A percentile compares a stretch with the other conserved stretches of the same genome.
These are phyloP conservation scores for Harringtonia lauricola DNA, from an alignment of 2,329 filamentous ascomycete genomes.

Conservation along the genomic window DNA sequence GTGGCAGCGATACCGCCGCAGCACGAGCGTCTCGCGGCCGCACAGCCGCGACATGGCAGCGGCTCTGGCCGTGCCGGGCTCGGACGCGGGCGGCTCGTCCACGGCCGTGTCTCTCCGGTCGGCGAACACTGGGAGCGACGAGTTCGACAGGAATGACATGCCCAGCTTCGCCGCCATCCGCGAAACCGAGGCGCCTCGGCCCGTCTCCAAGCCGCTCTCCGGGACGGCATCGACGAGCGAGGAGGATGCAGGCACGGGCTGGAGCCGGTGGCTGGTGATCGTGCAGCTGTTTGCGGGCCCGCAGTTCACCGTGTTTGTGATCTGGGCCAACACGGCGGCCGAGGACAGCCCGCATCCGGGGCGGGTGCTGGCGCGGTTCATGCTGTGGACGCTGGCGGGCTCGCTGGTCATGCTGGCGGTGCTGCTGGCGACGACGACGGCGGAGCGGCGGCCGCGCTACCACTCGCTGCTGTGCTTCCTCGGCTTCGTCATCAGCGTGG, in stretches of 20 bases:
- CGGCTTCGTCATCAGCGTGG: constrained; percentile 83
- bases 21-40: constrained; percentile 18
- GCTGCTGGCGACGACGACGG: constrained; percentile 58
- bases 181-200: no score
- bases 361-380: constrained; percentile 41
- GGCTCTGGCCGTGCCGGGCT: background rate
- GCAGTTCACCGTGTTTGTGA: constrained; percentile 65
- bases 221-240: constrained; percentile 4
- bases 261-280: constrained; percentile 86
- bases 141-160: background rate
- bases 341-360: constrained; percentile 45
- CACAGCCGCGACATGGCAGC: background rate
- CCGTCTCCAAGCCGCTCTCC: no score
- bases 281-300: constrained; percentile 82
- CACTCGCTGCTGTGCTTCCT: constrained; percentile 75
- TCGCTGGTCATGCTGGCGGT: constrained; percentile 58
- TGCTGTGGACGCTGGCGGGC: constrained; percentile 53
- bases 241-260: constrained; percentile 27
- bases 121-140: background rate
- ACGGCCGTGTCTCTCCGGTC: background rate
- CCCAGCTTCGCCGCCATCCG: no score
- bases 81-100: background rate
- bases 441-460: constrained; percentile 57
- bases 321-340: constrained; percentile 54
- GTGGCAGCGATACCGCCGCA: constrained; percentile 47